Conservation (phyloP, 1,284 basidiomycete species). For the Ganoderma leucocontextum region DNA sequence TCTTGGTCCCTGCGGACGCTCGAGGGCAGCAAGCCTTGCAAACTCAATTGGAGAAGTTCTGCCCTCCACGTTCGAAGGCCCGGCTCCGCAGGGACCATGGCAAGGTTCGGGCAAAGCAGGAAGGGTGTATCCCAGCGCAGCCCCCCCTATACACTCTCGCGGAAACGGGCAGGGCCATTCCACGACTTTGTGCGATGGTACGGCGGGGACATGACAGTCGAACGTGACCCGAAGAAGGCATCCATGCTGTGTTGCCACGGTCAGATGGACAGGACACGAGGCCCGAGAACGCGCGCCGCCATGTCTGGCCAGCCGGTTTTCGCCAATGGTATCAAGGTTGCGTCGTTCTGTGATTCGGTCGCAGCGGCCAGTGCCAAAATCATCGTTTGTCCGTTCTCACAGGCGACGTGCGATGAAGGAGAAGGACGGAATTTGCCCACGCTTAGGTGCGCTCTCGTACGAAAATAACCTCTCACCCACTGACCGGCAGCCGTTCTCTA, state of each 20-base stretch:
- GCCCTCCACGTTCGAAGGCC: background rate
- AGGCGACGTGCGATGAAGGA: slow-evolving; percentile 16
- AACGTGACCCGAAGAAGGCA: slow-evolving; percentile 29
- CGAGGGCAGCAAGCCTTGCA: slow-evolving; percentile 6
- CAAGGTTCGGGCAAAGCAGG: slow-evolving; percentile 29
- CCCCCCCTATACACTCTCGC: slow-evolving; percentile 13
- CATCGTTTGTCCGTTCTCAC: slow-evolving; percentile 18
- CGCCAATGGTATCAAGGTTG: slow-evolving; percentile 25
- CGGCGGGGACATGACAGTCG: slow-evolving; percentile 11
- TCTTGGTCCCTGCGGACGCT: slow-evolving; percentile 13
- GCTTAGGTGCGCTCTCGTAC: slow-evolving; percentile 12
- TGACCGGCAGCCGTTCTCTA: slow-evolving; percentile 5
- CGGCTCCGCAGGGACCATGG: slow-evolving; percentile 19
- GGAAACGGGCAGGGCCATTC: slow-evolving; percentile 2
- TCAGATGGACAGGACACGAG: slow-evolving; percentile 35
- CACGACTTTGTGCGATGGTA: slow-evolving; percentile 26
- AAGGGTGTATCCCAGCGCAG: slow-evolving; percentile 10
- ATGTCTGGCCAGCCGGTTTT: slow-evolving; percentile 25
- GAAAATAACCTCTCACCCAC: slow-evolving; percentile 23
- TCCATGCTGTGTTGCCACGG: slow-evolving; percentile 22
- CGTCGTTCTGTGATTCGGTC: slow-evolving; percentile 20
- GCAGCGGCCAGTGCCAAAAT: slow-evolving; percentile 13
- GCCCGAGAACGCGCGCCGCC: slow-evolving; percentile 19
- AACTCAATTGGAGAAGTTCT: slow-evolving; percentile 25
- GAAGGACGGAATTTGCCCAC: slow-evolving; percentile 18